Conservation (phyloP, 2,329 filamentous ascomycete genomes). For the Orbilia brochopaga region DNA sequence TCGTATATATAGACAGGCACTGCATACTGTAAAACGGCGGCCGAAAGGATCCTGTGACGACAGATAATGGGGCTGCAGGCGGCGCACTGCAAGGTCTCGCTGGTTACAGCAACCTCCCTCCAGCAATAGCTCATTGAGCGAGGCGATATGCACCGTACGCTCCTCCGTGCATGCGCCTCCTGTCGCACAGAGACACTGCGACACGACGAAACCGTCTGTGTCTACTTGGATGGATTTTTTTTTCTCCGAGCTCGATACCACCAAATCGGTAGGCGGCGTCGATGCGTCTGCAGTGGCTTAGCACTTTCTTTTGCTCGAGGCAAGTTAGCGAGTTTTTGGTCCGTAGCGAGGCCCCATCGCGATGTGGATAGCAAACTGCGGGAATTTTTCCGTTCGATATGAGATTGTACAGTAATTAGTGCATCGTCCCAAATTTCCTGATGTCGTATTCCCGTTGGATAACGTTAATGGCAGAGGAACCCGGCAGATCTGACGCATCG, state of each 20-base stretch:
- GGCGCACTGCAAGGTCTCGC: conserved; percentile 44
- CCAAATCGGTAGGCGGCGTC: not conserved
- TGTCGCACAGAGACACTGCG: not conserved
- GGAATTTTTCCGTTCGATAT: conserved; percentile 30
- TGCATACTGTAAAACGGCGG: too few relatives aligned
- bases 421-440: conserved; percentile 3
- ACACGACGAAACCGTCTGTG: not conserved
- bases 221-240: not conserved
- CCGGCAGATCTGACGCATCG: conserved; percentile 39
- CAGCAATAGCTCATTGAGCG: not conserved
- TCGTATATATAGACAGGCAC: too few relatives aligned
- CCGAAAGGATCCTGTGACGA: too few relatives aligned
- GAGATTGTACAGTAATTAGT: conserved; percentile 18
- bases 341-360: not conserved
- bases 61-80: conserved; percentile 22
- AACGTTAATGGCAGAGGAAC: conserved; percentile 12
- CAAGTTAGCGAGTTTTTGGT: not conserved
- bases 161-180: not conserved
- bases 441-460: conserved; percentile 26
- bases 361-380: conserved; percentile 15
- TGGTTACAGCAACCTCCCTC: conserved; percentile 7
- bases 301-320: not conserved
- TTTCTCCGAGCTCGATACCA: not conserved
- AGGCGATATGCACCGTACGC: not conserved
- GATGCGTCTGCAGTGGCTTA: not conserved